A percentile compares a stretch with the other conserved stretches of the same genome.
Conservation (phyloP, 495 filamentous ascomycete genomes). For the Hyaloscypha hepaticicola region DNA sequence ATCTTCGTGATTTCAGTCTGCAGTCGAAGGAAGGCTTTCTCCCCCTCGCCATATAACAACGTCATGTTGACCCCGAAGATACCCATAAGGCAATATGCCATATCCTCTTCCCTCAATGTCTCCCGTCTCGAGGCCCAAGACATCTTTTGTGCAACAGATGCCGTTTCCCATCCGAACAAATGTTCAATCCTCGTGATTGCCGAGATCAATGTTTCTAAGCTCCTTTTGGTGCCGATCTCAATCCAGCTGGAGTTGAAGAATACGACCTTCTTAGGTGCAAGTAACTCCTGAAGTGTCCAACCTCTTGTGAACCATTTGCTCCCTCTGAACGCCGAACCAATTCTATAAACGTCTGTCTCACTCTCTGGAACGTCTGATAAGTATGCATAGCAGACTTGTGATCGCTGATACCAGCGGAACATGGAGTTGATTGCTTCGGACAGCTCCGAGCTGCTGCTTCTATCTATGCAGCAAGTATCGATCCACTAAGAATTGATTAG, state of each 20-base stretch:
- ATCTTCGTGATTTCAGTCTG: background rate
- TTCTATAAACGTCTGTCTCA: background rate
- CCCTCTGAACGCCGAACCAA: background rate
- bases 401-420: background rate
- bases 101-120: background rate
- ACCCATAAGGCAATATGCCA: background rate
- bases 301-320: background rate
- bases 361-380: background rate
- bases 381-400: background rate
- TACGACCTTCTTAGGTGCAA: background rate
- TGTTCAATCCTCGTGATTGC: background rate
- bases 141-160: background rate
- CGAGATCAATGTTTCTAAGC: background rate
- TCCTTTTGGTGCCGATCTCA: background rate
- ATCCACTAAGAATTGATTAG: background rate
- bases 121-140: background rate
- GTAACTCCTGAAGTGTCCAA: background rate
- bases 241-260: background rate
- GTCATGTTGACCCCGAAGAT: background rate
- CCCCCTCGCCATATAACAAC: slow-evolving; percentile 15
- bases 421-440: background rate
- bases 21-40: background rate
- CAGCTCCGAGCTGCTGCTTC: background rate
- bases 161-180: background rate
- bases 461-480: background rate